Evolutionary conservation across 1,284 basidiomycete genomes (phyloP), one percentile per base, ranked within the genome.

Genomic region (Sphagnurus paluster): DNA sequence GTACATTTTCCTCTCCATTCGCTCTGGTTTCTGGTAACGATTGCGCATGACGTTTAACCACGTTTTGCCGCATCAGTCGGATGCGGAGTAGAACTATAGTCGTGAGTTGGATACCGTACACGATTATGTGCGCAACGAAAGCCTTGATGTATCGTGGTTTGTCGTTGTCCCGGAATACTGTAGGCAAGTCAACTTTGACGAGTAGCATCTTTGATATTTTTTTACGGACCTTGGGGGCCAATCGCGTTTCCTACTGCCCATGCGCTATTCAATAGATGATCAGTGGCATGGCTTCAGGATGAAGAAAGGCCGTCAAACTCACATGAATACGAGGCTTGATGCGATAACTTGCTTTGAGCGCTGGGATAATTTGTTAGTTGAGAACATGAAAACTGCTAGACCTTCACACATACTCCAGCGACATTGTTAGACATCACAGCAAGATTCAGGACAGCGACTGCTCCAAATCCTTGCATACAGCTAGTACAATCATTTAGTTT

Each of bases 231-330:
- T 64, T 76, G 74, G 4, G 74, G 73, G 3, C 74, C 73, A 51
- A 76, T 62, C 6, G 75, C 73, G 56, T 77, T 77, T 24, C 75
- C 75, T 14, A 72, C 69, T 8, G 75, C 72, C 74, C 75, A 77
- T 4, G 74, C 69, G 40, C 69, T 71, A 21, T 39, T n/a, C n/a
- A n/a, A 29, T 20, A 26, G 6, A 28, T 17, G 4, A 28, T 44
- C 35, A 33, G 26, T 19, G 19, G 4, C 3, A 44, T 13, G 20
- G 21, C 4, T 7, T n/a, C 5, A 23, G 32, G 24, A 24, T 19
- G 7, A 43, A 32, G 4, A 23, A 21, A 39, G 14, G 24, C 14
- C 11, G 10, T 20, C 9, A 20, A 23, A 54, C 65, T 28, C 53
- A 70, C 68, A 75, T 65, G 54, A 76, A 76, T 26, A 72, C 69